phyloP scores from a whole-genome alignment of 2,329 filamentous ascomycete genomes.

The Chrysoporthe cubensis region DNA sequence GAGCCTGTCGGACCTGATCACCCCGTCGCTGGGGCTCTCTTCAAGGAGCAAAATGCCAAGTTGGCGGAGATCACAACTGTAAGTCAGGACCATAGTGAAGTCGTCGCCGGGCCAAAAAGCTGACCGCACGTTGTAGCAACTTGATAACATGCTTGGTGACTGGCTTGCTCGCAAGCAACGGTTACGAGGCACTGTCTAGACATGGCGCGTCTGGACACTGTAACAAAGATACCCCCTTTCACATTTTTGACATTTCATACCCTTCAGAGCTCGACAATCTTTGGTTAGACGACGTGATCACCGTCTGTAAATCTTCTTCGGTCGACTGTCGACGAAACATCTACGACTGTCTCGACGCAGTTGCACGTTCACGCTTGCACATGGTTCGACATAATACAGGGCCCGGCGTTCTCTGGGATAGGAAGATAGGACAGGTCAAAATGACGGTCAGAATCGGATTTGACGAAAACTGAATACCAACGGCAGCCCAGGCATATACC shows the following conservation, averaged over 20 bases:
- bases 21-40: conserved; percentile 78
- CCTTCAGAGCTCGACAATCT: neutral
- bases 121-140: conserved; percentile 55
- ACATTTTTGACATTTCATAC: conserved; percentile 8
- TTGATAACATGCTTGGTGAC: conserved; percentile 84
- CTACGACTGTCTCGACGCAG: conserved; percentile 18
- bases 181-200: conserved; percentile 54
- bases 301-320: neutral
- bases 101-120: conserved; percentile 19
- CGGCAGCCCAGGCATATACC: conserved; percentile 23
- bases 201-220: conserved; percentile 4
- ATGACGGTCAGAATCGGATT: conserved; percentile 19
- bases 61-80: conserved; percentile 83
- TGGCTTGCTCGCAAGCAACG: conserved; percentile 77
- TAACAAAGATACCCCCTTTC: conserved; percentile 21
- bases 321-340: conserved; percentile 18
- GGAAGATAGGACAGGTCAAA: conserved; percentile 12
- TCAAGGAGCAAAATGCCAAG: conserved; percentile 84
- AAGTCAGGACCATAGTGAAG: conserved; percentile 40
- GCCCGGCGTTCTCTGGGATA: conserved; percentile 24
- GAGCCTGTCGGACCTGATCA: conserved; percentile 81
- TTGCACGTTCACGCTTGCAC: conserved; percentile 15
- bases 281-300: neutral
- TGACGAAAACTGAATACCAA: conserved; percentile 27
- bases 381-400: conserved; percentile 19